Base-by-base conservation (phyloP, 495 filamentous ascomycete species). In the Podospora pseudocomata region DNA sequence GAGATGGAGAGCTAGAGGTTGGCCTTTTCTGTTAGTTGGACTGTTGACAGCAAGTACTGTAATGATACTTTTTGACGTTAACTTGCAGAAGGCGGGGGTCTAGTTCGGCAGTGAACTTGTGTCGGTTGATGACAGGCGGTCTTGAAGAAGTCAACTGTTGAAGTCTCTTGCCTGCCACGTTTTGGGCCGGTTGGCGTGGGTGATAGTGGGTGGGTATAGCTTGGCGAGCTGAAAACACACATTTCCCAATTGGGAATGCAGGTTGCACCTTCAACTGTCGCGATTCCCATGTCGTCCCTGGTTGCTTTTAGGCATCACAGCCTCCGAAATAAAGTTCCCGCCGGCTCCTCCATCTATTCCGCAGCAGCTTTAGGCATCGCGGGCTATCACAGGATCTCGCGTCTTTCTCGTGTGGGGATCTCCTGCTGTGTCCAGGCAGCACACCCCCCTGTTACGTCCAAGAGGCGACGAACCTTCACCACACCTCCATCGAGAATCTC, bases 381-480 rank as follows among this genome's bases (percentile, higher is more conserved):
- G 39, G 39, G 6, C 57, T 20, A 69, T 72, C 73, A 75, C 73
- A 69, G 26, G 71, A 72, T 34, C 34, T 68, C 65, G 73, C 66
- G 71, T 65, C 13, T 9, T 53, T 39, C 27, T 70, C 73, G 71
- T 32, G 73, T 68, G 63, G 49, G 58, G 27, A 7, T 9, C 20
- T 5, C 3, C 60, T 19, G 9, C 59, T 30, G 28, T 23, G 27
- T 56, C 61, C 28, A 72, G 70, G 70, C 70, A 72, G 70, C 66
- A 67, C 67, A 70, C 68, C 67, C 39, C 66, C 49, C 13, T 49
- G 39, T 5, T 0, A 49, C 39, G 39, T 49, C 2, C 39, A 49
- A 2, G 39, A 11, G 39, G 39, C 39, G 2, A 49, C 9, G 15
- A 16, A 49, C 5, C 15, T 11, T 49, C 39, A 49, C 9, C 39